phyloP scores from a whole-genome alignment of 192 early-diverging fungal genomes.

The Umbelopsis sp. region DNA sequence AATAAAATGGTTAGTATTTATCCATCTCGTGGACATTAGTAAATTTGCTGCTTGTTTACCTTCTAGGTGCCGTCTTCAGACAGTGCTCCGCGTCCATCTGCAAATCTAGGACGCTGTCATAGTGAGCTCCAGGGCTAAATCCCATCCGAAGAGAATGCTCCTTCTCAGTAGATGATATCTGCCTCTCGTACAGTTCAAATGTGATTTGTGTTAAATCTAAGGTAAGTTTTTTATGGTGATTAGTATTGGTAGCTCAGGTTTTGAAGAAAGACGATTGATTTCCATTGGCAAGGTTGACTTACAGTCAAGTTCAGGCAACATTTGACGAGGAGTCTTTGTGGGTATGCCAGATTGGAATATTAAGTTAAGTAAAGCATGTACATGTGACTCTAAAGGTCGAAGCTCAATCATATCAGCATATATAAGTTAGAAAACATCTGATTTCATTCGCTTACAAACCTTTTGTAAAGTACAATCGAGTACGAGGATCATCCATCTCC shows the following conservation, averaged over 20 bases:
- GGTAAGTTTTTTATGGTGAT: too few relatives aligned
- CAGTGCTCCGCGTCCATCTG: slow-evolving; percentile 83
- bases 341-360: slow-evolving; percentile 86
- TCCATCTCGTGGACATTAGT: not conserved
- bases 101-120: slow-evolving; percentile 86
- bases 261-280: too few relatives aligned
- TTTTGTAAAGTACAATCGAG: slow-evolving; percentile 95
- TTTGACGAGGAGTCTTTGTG: slow-evolving; percentile 60
- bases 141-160: slow-evolving; percentile 91
- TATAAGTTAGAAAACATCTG: not conserved
- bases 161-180: slow-evolving; percentile 50
- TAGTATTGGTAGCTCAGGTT: too few relatives aligned
- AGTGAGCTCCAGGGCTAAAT: slow-evolving; percentile 92
- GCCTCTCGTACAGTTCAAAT: slow-evolving; percentile 92
- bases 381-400: slow-evolving; percentile 81
- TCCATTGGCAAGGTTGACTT: slow-evolving; percentile 24
- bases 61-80: slow-evolving; percentile 79
- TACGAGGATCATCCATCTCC: slow-evolving; percentile 53
- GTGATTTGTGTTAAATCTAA: slow-evolving; percentile 94
- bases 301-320: slow-evolving; percentile 92
- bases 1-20: not conserved
- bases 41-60: slow-evolving; percentile 30
- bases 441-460: slow-evolving; percentile 36
- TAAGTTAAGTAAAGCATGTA: slow-evolving; percentile 90
- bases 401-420: not conserved